A percentile compares a stretch with the other conserved stretches of the same genome.
phyloP scores from a whole-genome alignment of 1,284 basidiomycete species.

The Somion occarium region DNA sequence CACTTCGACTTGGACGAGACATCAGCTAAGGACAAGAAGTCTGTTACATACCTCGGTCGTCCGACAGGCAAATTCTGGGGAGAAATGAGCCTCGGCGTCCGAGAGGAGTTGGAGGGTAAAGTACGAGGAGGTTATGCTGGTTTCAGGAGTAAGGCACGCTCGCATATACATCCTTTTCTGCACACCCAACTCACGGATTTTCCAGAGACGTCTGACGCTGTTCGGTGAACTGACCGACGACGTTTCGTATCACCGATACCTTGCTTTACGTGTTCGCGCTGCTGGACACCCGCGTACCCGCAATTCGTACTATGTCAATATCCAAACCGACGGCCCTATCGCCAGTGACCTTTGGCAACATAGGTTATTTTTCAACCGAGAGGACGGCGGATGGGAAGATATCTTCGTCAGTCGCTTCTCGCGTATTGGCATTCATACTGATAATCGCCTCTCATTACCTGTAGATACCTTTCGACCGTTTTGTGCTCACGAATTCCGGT shows the following conservation, averaged over 20 bases:
- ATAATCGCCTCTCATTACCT: neutral
- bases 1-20: constrained; percentile 58
- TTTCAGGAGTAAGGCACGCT: constrained; percentile 71
- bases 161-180: constrained; percentile 6
- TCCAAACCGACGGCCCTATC: constrained; percentile 80
- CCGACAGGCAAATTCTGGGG: constrained; percentile 70
- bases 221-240: constrained; percentile 84
- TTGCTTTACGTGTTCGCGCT: constrained; percentile 72
- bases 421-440: neutral
- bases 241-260: constrained; percentile 72
- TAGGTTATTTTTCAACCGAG: constrained; percentile 69
- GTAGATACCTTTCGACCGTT: constrained; percentile 78
- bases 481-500: constrained; percentile 82
- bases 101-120: constrained; percentile 52
- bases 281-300: constrained; percentile 66
- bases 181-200: too few relatives aligned
- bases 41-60: constrained; percentile 12
- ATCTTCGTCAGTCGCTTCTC: constrained; percentile 55
- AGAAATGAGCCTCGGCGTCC: constrained; percentile 63
- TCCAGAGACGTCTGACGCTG: constrained; percentile 60
- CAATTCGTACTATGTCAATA: constrained; percentile 82
- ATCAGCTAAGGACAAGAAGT: constrained; percentile 23
- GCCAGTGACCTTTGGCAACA: constrained; percentile 88
- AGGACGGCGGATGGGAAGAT: constrained; percentile 80
- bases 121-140: constrained; percentile 80